These are phyloP conservation scores for Sugiyamaella castrensis DNA, from an alignment of 1,139 yeast species.

Conservation along the genomic window DNA sequence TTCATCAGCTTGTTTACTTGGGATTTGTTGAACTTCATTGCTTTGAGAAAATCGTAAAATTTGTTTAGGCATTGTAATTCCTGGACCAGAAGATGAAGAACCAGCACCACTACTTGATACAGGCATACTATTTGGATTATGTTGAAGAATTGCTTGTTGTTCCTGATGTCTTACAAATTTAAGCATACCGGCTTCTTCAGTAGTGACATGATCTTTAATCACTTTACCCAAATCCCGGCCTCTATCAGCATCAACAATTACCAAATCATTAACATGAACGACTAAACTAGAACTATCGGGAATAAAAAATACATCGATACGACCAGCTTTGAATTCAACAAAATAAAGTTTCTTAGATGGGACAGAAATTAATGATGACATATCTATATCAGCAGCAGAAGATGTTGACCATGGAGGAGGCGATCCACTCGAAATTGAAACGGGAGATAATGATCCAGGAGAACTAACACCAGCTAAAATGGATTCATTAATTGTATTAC, in stretches of 20 bases:
- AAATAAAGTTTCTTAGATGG: slow-evolving; percentile 49
- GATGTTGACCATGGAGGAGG: slow-evolving; percentile 16
- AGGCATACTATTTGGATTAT: slow-evolving; percentile 26
- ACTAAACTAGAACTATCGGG: slow-evolving; percentile 51
- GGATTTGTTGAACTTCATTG: slow-evolving; percentile 57
- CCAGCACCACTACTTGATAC: slow-evolving; percentile 19
- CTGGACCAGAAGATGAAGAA: slow-evolving; percentile 34
- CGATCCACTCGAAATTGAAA: slow-evolving; percentile 1
- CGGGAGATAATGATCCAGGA: slow-evolving; percentile 6
- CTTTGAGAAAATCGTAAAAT: slow-evolving; percentile 66
- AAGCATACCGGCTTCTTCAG: slow-evolving; percentile 77
- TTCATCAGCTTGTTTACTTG: slow-evolving; percentile 64
- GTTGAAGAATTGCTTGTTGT: slow-evolving; percentile 59
- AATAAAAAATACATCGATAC: slow-evolving; percentile 76
- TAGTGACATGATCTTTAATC: slow-evolving; percentile 59
- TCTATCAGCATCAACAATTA: slow-evolving; percentile 95
- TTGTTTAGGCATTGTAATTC: slow-evolving; percentile 63
- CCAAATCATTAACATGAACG: slow-evolving; percentile 69
- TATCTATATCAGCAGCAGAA: slow-evolving; percentile 16
- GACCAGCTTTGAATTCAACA: slow-evolving; percentile 82
- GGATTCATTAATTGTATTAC: slow-evolving; percentile 21
- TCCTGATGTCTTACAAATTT: slow-evolving; percentile 79
- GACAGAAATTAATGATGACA: slow-evolving; percentile 27
- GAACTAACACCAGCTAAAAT: slow-evolving; percentile 11
- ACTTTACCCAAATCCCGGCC: slow-evolving; percentile 89